phyloP scores from a whole-genome alignment of 345 rosid genomes.

The Gossypium bickii region DNA sequence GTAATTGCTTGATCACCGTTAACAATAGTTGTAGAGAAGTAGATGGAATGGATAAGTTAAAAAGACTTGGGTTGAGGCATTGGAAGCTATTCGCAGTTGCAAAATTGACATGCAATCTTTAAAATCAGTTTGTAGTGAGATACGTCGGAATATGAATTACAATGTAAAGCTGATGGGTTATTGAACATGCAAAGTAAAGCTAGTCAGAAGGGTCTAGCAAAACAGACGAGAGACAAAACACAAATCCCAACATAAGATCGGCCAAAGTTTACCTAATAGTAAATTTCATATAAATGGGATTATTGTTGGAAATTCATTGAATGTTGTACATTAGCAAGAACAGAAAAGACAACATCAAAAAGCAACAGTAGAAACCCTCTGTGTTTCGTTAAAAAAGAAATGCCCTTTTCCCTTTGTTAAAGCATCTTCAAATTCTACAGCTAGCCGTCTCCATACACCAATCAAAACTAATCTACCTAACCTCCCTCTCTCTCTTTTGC shows the following conservation, averaged over 20 bases:
- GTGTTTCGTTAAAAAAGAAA: not conserved
- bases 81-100: too few relatives aligned
- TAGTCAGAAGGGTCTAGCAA: not conserved
- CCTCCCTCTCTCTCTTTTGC: slow-evolving; percentile 1
- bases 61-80: too few relatives aligned
- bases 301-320: slow-evolving; percentile 2
- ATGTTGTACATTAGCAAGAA: not conserved
- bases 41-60: too few relatives aligned
- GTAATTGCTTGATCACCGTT: too few relatives aligned
- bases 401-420: too few relatives aligned
- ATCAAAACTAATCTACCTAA: slow-evolving; percentile 18
- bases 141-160: too few relatives aligned
- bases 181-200: not conserved
- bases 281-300: not conserved
- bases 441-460: slow-evolving; percentile 1
- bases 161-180: too few relatives aligned
- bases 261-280: not conserved
- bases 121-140: too few relatives aligned
- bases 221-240: slow-evolving; percentile 20
- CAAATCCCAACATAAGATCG: slow-evolving; percentile 29
- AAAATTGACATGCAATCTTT: too few relatives aligned
- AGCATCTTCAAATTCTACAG: slow-evolving; percentile 10
- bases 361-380: not conserved
- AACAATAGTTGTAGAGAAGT: too few relatives aligned
- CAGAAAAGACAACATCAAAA: not conserved